Conservation (phyloP, 805 yeast species). For the Zygoascus biomembranicola region DNA sequence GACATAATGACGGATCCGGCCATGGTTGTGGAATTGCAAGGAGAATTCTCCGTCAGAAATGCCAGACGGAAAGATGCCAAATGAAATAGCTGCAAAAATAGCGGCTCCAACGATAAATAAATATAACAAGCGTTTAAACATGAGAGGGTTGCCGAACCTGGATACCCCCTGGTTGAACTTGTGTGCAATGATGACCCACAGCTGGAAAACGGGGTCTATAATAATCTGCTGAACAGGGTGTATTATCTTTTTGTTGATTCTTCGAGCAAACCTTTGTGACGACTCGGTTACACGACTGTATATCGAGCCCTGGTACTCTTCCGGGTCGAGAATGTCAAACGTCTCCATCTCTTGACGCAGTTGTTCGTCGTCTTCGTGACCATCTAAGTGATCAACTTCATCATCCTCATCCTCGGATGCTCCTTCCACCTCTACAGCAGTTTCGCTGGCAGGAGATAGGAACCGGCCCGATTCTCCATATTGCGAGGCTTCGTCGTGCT, state of each 20-base stretch:
- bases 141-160: slow-evolving; percentile 76
- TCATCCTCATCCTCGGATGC: slow-evolving; percentile 1
- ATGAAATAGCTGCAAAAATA: slow-evolving; percentile 48
- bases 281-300: slow-evolving; percentile 16
- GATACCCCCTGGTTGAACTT: slow-evolving; percentile 51
- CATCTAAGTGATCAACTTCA: slow-evolving; percentile 4
- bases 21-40: slow-evolving; percentile 51
- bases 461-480: slow-evolving; percentile 2
- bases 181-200: slow-evolving; percentile 28
- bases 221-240: slow-evolving; percentile 34
- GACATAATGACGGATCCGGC: slow-evolving; percentile 42
- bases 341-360: slow-evolving; percentile 27
- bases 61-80: slow-evolving; percentile 44
- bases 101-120: slow-evolving; percentile 55
- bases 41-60: slow-evolving; percentile 23
- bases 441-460: not conserved
- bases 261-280: slow-evolving; percentile 15
- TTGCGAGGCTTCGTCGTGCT: slow-evolving; percentile 5
- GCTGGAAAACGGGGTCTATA: slow-evolving; percentile 41
- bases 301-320: slow-evolving; percentile 1
- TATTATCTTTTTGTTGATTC: slow-evolving; percentile 22
- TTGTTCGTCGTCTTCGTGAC: slow-evolving; percentile 5
- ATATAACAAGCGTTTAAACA: slow-evolving; percentile 68
- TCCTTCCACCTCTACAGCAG: not conserved
- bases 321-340: slow-evolving; percentile 40